Percentiles rank a stretch among this genome's conserved stretches.
Evolutionary conservation across 176 grass and related monocot genomes (phyloP).

Genomic region (Guadua angustifolia): DNA sequence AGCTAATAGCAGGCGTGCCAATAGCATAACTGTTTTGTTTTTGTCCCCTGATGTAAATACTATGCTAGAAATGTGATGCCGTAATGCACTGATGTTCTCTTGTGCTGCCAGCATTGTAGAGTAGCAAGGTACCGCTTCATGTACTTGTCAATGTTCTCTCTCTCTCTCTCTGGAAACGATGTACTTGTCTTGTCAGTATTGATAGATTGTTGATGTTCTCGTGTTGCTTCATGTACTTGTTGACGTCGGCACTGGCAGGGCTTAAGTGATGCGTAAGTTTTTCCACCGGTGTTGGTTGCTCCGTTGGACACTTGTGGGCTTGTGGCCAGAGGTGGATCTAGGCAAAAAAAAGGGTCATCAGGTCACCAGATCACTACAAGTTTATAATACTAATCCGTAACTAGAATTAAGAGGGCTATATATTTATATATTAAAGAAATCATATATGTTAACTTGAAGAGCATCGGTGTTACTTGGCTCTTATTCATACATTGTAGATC

Average conservation of each 20-base stretch:
- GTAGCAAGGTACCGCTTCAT: neutral
- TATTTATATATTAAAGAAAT: too few species aligned
- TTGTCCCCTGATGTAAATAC: slow-evolving; percentile 41
- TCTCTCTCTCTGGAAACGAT: neutral
- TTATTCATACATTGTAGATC: too few species aligned
- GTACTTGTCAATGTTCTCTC: neutral
- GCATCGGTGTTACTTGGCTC: too few species aligned
- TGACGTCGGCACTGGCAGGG: neutral
- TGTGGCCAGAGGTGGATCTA: too few species aligned
- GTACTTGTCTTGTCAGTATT: neutral
- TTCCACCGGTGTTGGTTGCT: neutral
- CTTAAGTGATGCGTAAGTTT: neutral
- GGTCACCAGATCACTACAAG: too few species aligned
- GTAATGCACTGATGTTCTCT: neutral
- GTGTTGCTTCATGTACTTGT: neutral
- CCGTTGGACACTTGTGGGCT: neutral
- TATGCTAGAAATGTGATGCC: slow-evolving; percentile 1
- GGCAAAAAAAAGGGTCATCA: too few species aligned
- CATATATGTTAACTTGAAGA: too few species aligned
- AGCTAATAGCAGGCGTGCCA: slow-evolving; percentile 24
- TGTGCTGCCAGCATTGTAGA: neutral
- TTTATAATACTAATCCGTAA: too few species aligned
- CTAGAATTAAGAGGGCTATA: too few species aligned
- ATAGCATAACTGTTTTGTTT: slow-evolving; percentile 4
- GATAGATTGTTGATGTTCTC: neutral